A percentile compares a stretch with the other conserved stretches of the same genome.
Conservation (phyloP, 2,329 filamentous ascomycete species). For the Neonectria hederae region DNA sequence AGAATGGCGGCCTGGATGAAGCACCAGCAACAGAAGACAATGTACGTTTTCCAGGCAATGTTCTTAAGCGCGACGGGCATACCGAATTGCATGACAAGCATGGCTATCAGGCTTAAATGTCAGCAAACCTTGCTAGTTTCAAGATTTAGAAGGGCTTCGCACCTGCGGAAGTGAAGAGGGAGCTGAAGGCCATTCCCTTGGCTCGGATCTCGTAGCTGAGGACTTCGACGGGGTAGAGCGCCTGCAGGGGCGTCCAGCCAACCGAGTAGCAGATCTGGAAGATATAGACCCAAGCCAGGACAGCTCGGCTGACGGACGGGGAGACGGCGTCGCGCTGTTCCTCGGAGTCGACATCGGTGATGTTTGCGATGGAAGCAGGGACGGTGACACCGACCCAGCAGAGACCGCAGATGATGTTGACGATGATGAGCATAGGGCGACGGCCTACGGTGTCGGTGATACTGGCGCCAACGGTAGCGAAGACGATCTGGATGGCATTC, state of each 20-base stretch:
- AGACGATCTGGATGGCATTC: constrained; percentile 59
- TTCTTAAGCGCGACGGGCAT: constrained; percentile 58
- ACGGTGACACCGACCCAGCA: constrained; percentile 61
- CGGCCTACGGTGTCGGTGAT: constrained; percentile 61
- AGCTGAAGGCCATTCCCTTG: constrained; percentile 64
- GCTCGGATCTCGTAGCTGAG: constrained; percentile 63
- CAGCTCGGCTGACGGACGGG: constrained; percentile 52
- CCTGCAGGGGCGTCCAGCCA: constrained; percentile 48
- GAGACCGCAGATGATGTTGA: constrained; percentile 56
- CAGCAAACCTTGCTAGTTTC: not conserved
- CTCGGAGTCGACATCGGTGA: constrained; percentile 41
- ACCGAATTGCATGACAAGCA: constrained; percentile 53
- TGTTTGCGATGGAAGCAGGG: constrained; percentile 50
- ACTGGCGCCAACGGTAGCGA: constrained; percentile 57
- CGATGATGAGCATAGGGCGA: constrained; percentile 59
- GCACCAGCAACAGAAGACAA: constrained; percentile 59
- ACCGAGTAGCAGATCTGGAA: constrained; percentile 54
- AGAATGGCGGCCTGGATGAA: constrained; percentile 52
- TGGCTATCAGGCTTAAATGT: constrained; percentile 16
- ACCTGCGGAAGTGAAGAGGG: constrained; percentile 54
- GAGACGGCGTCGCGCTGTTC: constrained; percentile 40
- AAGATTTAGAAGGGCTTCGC: not conserved
- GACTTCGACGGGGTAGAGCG: constrained; percentile 63
- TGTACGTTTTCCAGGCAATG: constrained; percentile 65
- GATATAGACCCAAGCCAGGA: constrained; percentile 55